Conservation (phyloP, 805 yeast genomes). For the Schwanniomyces vanrijiae region DNA sequence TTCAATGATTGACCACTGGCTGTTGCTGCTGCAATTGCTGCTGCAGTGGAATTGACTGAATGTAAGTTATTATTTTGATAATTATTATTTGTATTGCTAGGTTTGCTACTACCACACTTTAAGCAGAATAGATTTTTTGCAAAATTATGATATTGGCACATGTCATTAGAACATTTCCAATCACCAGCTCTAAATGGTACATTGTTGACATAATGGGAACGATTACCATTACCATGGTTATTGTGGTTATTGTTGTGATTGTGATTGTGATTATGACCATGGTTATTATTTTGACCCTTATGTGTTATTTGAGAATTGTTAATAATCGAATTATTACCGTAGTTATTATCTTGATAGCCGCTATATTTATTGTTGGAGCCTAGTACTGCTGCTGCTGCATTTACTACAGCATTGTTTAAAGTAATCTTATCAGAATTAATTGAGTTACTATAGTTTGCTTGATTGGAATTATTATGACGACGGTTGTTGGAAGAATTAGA, state of each 20-base stretch:
- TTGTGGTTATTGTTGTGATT: conserved; percentile 10
- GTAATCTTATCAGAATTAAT: conserved; percentile 7
- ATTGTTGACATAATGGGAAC: conserved; percentile 32
- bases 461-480: conserved; percentile 8
- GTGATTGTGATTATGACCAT: conserved; percentile 12
- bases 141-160: conserved; percentile 86
- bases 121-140: conserved; percentile 86
- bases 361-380: conserved; percentile 5
- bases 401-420: conserved; percentile 1
- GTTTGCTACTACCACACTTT: conserved; percentile 80
- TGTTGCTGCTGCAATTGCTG: conserved; percentile 48
- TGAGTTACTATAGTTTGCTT: conserved; percentile 5
- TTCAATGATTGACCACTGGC: conserved; percentile 48
- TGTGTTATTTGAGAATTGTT: conserved; percentile 2
- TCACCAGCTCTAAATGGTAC: conserved; percentile 98
- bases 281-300: conserved; percentile 2
- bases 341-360: conserved; percentile 3
- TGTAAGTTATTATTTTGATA: conserved; percentile 19
- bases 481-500: conserved; percentile 9
- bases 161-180: conserved; percentile 84
- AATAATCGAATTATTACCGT: conserved; percentile 3
- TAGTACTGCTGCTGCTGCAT: conserved; percentile 1
- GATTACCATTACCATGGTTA: conserved; percentile 13
- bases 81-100: conserved; percentile 15
- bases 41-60: conserved; percentile 43